Base-by-base conservation (phyloP, 2,329 filamentous ascomycete species). In the Pyrenophora seminiperda region DNA sequence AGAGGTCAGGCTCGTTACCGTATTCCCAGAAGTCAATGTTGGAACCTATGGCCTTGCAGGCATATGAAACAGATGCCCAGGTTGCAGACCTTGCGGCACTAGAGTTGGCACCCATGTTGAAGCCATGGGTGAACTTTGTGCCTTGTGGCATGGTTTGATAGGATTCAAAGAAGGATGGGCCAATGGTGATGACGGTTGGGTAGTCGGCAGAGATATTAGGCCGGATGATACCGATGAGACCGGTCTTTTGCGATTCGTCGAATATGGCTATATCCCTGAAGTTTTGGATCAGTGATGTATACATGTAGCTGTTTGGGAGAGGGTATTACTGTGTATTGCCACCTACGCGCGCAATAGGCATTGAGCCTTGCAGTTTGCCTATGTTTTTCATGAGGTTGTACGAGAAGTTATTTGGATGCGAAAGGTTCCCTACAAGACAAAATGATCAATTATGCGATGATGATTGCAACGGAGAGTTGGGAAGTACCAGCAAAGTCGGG, bases 1-100 rank as follows among this genome's bases (percentile, higher is more conserved):
- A 86, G 10, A 86, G 69, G 62, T 87, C 83, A 0, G 83, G 82
- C 63, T 86, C 83, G 58, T 87, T 87, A 31, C 85, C 84, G 54
- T 86, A 81, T 60, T 84, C 81, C 82, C 81, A 87, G 52, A 74
- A 73, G 20, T 81, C 76, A 4, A 85, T 70, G 41, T 76, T 80
- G 7, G 76, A 78, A 6, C 70, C 70, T 0, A 87, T 70, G 3
- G 82, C 80, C 59, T 80, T 78, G 68, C 84, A 87, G 2, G 78
- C 83, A 17, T 84, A 67, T 0, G 81, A 76, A 0, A 81, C 81
- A 0, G 82, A 84, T 9, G 80, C 77, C 3, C 81, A 61, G 1
- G 86, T 75, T 0, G 79, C 80, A 15, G 29, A 3, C 7, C 39
- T 36, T 19, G 37, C 37, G 9, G 31, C 42, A 7, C 79, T 77